Base-by-base conservation (phyloP, 2,329 filamentous ascomycete genomes). In the Trichoderma endophyticum region DNA sequence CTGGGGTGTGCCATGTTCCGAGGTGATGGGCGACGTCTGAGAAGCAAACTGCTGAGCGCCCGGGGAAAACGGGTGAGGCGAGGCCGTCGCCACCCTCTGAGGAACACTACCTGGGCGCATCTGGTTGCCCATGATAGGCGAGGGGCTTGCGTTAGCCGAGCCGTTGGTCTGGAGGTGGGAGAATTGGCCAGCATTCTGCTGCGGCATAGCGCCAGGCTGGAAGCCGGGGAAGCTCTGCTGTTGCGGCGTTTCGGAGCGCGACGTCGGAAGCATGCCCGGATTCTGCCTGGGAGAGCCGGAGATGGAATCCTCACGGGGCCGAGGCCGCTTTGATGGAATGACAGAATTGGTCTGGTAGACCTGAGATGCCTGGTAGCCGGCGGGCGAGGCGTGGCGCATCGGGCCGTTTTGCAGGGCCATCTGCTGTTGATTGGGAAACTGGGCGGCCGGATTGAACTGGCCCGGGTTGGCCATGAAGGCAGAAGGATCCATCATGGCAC, bases 201-300 rank as follows among this genome's bases (percentile, higher is more conserved):
- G 88, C 63, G 86, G 86, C 80, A 91, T 90, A 74, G 85, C 84
- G 77, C 88, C 84, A 73, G 86, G 87, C 79, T 91, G 92, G 81
- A 91, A 95, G 75, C 89, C 90, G 32, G 91, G 86, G 77, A 91
- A 95, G 67, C 88, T 87, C 74, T 90, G 88, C 79, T 95, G 93
- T 78, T 94, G 93, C 39, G 95, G 95, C 34, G 95, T 98, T 80
- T 97, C 95, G 77, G 95, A 95, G 82, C 95, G 93, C 82, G 95
- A 97, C 28, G 89, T 90, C 63, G 93, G 92, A 34, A 94, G 83
- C 83, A 92, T 92, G 75, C 89, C 89, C 6, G 91, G 88, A 71
- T 91, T 90, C 79, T 91, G 92, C 78, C 91, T 88, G 68, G 95
- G 94, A 36, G 94, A 97, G 80, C 92, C 91, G 76, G 91, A 91